Evolutionary conservation across 176 grass and related monocot species (phyloP).

Genomic region (Otatea glauca): DNA sequence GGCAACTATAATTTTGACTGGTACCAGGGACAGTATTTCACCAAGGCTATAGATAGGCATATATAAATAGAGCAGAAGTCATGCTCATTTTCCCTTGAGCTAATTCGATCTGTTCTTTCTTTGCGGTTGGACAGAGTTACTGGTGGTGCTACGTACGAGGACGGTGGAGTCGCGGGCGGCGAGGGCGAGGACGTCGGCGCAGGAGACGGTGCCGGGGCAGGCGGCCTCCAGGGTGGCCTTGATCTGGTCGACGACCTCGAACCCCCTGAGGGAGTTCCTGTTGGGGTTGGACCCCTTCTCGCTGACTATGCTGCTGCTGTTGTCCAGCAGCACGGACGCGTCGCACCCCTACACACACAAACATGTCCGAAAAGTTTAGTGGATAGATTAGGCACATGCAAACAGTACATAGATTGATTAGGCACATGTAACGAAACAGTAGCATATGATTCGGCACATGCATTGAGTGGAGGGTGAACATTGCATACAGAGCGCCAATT

Average conservation of each 20-base stretch:
- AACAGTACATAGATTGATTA: neutral
- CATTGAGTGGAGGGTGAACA: neutral
- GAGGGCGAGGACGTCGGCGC: constrained; percentile 79
- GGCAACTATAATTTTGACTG: neutral
- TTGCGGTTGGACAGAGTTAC: neutral
- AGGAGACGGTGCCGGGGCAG: constrained; percentile 71
- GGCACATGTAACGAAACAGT: neutral
- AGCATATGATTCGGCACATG: constrained; percentile 25
- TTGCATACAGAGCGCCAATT: constrained; percentile 22
- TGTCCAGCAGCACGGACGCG: constrained; percentile 83
- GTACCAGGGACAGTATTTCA: neutral
- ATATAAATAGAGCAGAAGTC: neutral
- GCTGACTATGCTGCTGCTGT: constrained; percentile 67
- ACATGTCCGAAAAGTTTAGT: neutral
- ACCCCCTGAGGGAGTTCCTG: constrained; percentile 67
- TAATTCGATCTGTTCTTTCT: neutral
- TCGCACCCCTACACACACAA: constrained; percentile 66
- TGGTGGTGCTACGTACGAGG: constrained; percentile 47
- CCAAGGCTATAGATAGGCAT: neutral
- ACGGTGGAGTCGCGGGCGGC: constrained; percentile 67
- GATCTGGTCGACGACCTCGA: constrained; percentile 82
- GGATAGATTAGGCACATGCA: neutral
- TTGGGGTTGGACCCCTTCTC: constrained; percentile 86
- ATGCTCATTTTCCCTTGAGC: neutral
- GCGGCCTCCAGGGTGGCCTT: constrained; percentile 74